Base-by-base conservation (phyloP, 2,329 filamentous ascomycete species). In the Phialophora verrucosa region DNA sequence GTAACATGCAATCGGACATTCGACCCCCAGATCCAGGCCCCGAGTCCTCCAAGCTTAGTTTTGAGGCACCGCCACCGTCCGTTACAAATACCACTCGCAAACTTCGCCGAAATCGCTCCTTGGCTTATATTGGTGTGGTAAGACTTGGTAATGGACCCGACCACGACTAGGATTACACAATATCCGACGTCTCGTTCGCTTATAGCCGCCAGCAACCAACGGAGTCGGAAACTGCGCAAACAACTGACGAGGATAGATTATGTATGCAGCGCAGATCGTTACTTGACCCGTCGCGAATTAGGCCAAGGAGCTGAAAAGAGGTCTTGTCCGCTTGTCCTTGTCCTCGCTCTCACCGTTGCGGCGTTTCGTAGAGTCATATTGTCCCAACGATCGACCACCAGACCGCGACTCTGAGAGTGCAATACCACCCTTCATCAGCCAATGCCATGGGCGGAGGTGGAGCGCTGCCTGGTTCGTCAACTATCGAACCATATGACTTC, bases 301-400 rank as follows among this genome's bases (percentile, higher is more conserved):
- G 57, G 63, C 50, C 62, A 20, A 38, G 23, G 55, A 65, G 63
- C 63, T 65, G 63, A 65, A 62, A 44, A 55, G 25, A 62, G 59
- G 27, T 49, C 20, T 17, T 38, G 59, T 32, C 32, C 23, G 27
- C 27, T 42, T 42, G 35, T 14, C 35, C 35, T 42, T 31, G 35
- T 47, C 49, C 50, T 62, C 27, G 25, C 38, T 44, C 25, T 42
- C 50, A 53, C 50, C 50, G 59, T 54, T 31, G 59, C 32, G 35
- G 35, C 47, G 59, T 38, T 56, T 56, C 50, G 51, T 55, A 62
- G 59, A 56, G 59, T 62, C 59, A 56, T 62, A 49, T 32, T 49
- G 32, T 29, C 59, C 7, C 31, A 31, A 29, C 20, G 59, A 62
- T 62, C 59, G 31, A 23, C 59, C 38, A 20, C 50, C 59, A n/a